phyloP scores from a whole-genome alignment of 768 basidiomycete species.

The Boletales sp. region DNA sequence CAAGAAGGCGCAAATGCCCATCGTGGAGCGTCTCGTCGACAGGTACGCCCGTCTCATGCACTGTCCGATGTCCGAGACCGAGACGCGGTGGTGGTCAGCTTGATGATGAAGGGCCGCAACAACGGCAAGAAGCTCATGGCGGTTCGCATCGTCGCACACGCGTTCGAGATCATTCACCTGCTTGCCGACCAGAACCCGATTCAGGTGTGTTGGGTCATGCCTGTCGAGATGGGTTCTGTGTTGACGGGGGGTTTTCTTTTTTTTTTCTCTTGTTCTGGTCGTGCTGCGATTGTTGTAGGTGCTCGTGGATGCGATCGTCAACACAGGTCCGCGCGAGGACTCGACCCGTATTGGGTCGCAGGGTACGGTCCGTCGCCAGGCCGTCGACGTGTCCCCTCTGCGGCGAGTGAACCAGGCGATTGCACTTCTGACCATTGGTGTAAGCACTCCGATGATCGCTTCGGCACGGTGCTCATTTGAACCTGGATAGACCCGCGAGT shows the following conservation, averaged over 20 bases:
- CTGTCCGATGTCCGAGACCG: background rate
- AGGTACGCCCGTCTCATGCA: slow-evolving; percentile 47
- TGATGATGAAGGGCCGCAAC: slow-evolving; percentile 99
- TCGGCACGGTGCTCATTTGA: too few relatives aligned
- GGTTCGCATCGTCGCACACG: slow-evolving; percentile 98
- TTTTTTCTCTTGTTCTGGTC: background rate
- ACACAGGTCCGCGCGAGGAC: slow-evolving; percentile 99
- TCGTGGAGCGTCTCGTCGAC: slow-evolving; percentile 98
- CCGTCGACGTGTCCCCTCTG: slow-evolving; percentile 98
- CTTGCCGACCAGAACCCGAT: slow-evolving; percentile 99
- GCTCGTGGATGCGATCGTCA: slow-evolving; percentile 97
- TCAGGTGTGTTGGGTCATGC: slow-evolving; percentile 58
- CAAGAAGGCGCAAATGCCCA: slow-evolving; percentile 99
- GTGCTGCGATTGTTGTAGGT: slow-evolving; percentile 43
- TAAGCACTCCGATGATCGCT: slow-evolving; percentile 40
- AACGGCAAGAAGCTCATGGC: slow-evolving; percentile 99
- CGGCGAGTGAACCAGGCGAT: slow-evolving; percentile 98
- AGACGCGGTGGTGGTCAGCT: slow-evolving; percentile 38
- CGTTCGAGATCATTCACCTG: slow-evolving; percentile 99
- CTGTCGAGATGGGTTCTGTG: too few relatives aligned
- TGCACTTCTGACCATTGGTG: slow-evolving; percentile 91
- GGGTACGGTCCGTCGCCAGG: slow-evolving; percentile 99
- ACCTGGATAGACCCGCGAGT: slow-evolving; percentile 83
- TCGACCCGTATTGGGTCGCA: slow-evolving; percentile 99
- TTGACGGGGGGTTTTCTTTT: background rate